Conservation (phyloP, 1,284 basidiomycete species). For the Trametes pubescens region DNA sequence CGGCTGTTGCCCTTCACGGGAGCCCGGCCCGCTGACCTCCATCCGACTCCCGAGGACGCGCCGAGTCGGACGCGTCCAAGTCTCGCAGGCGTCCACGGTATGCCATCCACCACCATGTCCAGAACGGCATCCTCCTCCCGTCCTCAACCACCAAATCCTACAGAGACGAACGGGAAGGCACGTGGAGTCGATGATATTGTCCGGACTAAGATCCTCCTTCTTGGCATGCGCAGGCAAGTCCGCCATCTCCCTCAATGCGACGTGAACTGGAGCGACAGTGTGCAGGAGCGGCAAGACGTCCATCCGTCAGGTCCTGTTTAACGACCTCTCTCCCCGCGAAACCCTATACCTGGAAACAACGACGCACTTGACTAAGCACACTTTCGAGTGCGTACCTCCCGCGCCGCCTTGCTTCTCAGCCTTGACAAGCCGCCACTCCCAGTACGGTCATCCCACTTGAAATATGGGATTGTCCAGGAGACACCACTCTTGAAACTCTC, state of each 20-base stretch:
- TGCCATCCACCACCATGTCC: not conserved
- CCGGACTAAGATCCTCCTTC: slow-evolving; percentile 78
- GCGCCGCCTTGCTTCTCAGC: not conserved
- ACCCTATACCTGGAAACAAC: slow-evolving; percentile 94
- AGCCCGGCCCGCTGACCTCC: too few relatives aligned
- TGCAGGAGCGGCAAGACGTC: slow-evolving; percentile 92
- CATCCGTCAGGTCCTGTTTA: slow-evolving; percentile 91
- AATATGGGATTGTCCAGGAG: slow-evolving; percentile 95
- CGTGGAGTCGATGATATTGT: slow-evolving; percentile 26
- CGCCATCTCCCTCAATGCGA: slow-evolving; percentile 2
- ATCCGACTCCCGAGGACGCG: too few relatives aligned
- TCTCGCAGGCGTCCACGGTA: too few relatives aligned
- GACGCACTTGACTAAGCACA: slow-evolving; percentile 76
- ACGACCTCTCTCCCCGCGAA: slow-evolving; percentile 84
- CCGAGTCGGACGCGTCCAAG: not conserved
- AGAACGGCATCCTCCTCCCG: slow-evolving; percentile 14
- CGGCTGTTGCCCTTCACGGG: too few relatives aligned
- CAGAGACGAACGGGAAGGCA: slow-evolving; percentile 8
- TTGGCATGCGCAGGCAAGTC: slow-evolving; percentile 80
- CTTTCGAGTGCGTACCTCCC: slow-evolving; percentile 76
- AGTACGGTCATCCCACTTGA: slow-evolving; percentile 94
- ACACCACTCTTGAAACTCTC: slow-evolving; percentile 78
- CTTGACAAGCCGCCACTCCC: slow-evolving; percentile 22
- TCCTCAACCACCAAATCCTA: slow-evolving; percentile 4
- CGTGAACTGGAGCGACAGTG: not conserved